A percentile compares a stretch with the other conserved stretches of the same genome.
These are phyloP conservation scores for Metarhizium robertsii DNA, from an alignment of 2,329 filamentous ascomycete species.

Conservation along the genomic window DNA sequence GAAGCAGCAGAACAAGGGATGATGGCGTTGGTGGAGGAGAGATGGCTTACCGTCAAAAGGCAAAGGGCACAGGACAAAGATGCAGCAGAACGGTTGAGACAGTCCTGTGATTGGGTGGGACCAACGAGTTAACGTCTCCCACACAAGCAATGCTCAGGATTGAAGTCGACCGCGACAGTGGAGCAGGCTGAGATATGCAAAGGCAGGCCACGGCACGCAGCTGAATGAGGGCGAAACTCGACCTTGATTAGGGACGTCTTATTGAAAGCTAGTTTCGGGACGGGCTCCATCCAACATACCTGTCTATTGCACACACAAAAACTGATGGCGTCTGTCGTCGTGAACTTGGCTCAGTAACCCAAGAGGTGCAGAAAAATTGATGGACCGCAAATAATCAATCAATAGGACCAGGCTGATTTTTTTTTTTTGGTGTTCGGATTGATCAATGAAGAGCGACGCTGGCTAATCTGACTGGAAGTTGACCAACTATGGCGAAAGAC, in stretches of 20 bases:
- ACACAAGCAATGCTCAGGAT: conserved; percentile 36
- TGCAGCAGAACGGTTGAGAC: conserved; percentile 37
- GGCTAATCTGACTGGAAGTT: not conserved
- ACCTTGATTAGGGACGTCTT: conserved; percentile 6
- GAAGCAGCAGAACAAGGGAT: not conserved
- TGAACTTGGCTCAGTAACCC: not conserved
- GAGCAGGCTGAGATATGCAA: conserved; percentile 27
- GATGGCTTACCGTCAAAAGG: conserved; percentile 42
- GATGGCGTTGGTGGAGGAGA: conserved; percentile 14
- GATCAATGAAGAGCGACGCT: not conserved
- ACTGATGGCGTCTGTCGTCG: not conserved
- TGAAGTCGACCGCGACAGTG: conserved; percentile 33
- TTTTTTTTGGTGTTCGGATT: not conserved
- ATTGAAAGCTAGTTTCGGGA: conserved; percentile 8
- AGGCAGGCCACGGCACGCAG: conserved; percentile 26
- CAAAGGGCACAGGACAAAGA: conserved; percentile 21
- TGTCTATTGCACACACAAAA: conserved; percentile 7
- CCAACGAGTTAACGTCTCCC: conserved; percentile 59
- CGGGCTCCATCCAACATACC: conserved; percentile 15
- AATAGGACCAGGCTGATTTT: not conserved
- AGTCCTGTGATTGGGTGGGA: conserved; percentile 40
- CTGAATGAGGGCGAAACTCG: conserved; percentile 14
- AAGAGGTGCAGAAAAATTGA: not conserved
- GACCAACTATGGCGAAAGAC: not conserved
- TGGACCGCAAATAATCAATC: not conserved